These are phyloP conservation scores for Echeveria elegans DNA, from an alignment of 164 flowering plant genomes.

Conservation along the genomic window DNA sequence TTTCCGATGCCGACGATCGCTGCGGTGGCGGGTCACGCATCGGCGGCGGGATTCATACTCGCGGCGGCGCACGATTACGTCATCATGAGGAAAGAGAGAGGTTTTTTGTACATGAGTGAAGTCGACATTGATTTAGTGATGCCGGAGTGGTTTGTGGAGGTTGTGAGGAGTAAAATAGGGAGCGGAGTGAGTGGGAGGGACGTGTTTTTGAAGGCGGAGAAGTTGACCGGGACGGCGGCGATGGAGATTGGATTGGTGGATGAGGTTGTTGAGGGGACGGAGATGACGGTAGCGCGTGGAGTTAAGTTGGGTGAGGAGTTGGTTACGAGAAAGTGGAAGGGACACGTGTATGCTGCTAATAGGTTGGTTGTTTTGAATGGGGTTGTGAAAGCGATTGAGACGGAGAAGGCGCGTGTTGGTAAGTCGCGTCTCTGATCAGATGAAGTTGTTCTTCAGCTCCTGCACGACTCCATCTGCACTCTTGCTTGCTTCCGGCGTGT, in stretches of 20 bases:
- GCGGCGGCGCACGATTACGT: conserved; percentile 47
- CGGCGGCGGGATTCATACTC: conserved; percentile 49
- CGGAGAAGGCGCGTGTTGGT: conserved; percentile 1
- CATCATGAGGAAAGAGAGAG: conserved; percentile 29
- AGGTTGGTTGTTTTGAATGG: conserved; percentile 37
- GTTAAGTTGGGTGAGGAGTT: conserved; percentile 28
- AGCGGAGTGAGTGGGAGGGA: conserved; percentile 22
- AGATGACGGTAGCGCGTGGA: conserved; percentile 27
- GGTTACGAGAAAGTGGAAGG: conserved; percentile 30
- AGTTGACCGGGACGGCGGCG: conserved; percentile 34
- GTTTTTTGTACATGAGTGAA: conserved; percentile 49
- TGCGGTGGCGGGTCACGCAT: conserved; percentile 51
- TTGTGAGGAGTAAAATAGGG: conserved; percentile 27
- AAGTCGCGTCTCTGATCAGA: background rate
- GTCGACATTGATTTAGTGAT: conserved; percentile 38
- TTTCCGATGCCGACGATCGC: conserved; percentile 57
- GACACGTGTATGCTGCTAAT: conserved; percentile 35
- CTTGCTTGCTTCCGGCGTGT: background rate
- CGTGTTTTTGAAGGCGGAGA: conserved; percentile 24
- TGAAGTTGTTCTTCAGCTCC: background rate
- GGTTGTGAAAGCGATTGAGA: conserved; percentile 26
- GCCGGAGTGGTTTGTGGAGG: conserved; percentile 37
- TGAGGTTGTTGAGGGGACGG: conserved; percentile 30
- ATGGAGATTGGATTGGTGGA: conserved; percentile 37
- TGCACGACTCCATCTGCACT: background rate